These are phyloP conservation scores for Penicillium carneum DNA, from an alignment of 2,329 filamentous ascomycete species.

Conservation along the genomic window DNA sequence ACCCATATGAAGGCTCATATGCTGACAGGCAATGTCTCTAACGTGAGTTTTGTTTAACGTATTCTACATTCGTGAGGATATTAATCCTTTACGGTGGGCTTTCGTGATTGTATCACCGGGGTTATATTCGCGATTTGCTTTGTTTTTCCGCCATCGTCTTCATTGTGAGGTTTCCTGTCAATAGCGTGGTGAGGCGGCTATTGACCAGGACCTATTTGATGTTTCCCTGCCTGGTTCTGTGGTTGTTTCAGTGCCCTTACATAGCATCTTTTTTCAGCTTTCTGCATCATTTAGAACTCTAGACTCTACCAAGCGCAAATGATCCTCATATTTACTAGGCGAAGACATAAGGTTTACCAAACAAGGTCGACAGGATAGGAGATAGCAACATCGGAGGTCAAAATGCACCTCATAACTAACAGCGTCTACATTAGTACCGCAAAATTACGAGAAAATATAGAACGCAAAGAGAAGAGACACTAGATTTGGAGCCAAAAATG, in stretches of 20 bases:
- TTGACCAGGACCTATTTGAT: neutral
- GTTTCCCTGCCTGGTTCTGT: neutral
- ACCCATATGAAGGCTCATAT: neutral
- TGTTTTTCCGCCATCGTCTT: neutral
- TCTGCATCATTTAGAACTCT: neutral
- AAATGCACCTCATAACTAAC: neutral
- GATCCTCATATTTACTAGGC: neutral
- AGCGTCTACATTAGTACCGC: neutral
- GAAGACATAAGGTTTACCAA: neutral
- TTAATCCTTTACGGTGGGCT: neutral
- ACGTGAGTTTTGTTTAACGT: neutral
- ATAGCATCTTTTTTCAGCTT: neutral
- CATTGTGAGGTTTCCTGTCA: neutral
- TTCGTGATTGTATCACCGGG: too few species aligned
- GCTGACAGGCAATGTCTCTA: neutral
- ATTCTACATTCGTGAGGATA: too few species aligned
- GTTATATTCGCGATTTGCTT: neutral
- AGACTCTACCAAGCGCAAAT: neutral
- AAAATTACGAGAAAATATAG: too few species aligned
- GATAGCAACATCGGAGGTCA: neutral
- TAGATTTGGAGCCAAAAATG: neutral
- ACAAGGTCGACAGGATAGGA: neutral
- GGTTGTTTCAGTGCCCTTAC: neutral
- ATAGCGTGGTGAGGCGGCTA: neutral
- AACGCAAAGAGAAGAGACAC: neutral